phyloP scores from a whole-genome alignment of 805 yeast species.

The Wickerhamiella galacta region DNA sequence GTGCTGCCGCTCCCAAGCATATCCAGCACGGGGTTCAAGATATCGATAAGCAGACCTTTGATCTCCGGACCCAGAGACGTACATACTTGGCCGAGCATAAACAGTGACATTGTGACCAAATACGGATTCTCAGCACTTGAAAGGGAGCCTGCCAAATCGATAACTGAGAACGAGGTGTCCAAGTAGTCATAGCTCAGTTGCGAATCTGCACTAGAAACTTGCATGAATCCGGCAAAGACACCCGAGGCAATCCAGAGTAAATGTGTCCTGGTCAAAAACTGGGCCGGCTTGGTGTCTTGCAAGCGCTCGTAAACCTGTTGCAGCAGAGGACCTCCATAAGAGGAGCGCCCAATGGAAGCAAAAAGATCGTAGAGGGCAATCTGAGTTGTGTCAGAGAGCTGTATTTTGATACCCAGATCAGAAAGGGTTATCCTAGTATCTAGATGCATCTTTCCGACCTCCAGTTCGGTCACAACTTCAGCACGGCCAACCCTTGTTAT shows the following conservation, averaged over 20 bases:
- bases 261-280: too few relatives aligned
- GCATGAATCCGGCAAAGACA: conserved; percentile 5
- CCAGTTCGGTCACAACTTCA: too few relatives aligned
- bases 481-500: too few relatives aligned
- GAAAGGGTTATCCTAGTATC: not conserved
- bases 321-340: not conserved
- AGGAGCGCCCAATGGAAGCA: conserved; percentile 4
- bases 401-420: not conserved
- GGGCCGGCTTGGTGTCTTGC: too few relatives aligned
- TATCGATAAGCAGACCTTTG: conserved; percentile 46
- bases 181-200: conserved; percentile 9
- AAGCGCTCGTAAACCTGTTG: not conserved
- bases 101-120: conserved; percentile 5
- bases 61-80: conserved; percentile 21
- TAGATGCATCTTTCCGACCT: too few relatives aligned
- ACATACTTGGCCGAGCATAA: conserved; percentile 11
- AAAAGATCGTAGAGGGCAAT: conserved; percentile 3
- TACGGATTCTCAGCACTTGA: not conserved
- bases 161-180: conserved; percentile 8
- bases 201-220: not conserved
- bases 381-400: not conserved
- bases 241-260: conserved; percentile 10
- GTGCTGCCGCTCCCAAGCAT: conserved; percentile 43
- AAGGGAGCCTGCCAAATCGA: conserved; percentile 4
- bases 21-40: conserved; percentile 56